These are phyloP conservation scores for Phytophthora citrophthora DNA, from an alignment of 352 stramenopile genomes.

Conservation along the genomic window DNA sequence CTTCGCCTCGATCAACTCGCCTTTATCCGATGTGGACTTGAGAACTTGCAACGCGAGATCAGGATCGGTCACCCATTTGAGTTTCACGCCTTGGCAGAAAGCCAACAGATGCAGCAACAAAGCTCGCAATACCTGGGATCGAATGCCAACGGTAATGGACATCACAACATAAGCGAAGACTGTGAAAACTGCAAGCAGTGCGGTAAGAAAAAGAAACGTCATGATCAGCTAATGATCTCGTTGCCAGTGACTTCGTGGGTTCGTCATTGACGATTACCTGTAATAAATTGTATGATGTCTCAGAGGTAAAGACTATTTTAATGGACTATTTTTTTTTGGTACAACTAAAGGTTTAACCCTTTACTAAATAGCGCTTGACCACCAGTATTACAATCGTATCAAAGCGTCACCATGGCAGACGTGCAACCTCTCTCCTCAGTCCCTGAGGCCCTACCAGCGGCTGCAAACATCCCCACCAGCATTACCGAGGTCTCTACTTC, in stretches of 20 bases:
- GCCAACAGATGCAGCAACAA: constrained; percentile 27
- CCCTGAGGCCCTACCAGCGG: background rate
- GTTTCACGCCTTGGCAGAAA: constrained; percentile 29
- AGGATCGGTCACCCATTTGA: constrained; percentile 38
- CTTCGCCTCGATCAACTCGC: constrained; percentile 33
- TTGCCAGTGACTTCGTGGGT: background rate
- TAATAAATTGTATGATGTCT: no score
- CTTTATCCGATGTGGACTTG: constrained; percentile 30
- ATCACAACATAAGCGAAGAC: constrained; percentile 6
- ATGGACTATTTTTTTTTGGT: no score
- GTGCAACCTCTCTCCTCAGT: constrained; percentile 12
- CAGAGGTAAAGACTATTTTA: no score
- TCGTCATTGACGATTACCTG: no score
- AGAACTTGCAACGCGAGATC: constrained; percentile 27
- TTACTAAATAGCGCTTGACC: constrained; percentile 12
- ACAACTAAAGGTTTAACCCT: background rate
- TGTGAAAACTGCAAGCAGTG: background rate
- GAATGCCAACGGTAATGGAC: constrained; percentile 33
- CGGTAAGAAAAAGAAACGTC: background rate
- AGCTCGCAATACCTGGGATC: constrained; percentile 25
- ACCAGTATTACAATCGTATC: constrained; percentile 8
- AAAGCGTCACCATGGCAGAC: constrained; percentile 24
- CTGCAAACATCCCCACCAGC: background rate
- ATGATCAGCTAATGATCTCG: constrained; percentile 3
- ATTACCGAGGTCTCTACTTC: background rate